Evolutionary conservation across 257 asterid species (phyloP).

Genomic region (Przewalskia tangutica): DNA sequence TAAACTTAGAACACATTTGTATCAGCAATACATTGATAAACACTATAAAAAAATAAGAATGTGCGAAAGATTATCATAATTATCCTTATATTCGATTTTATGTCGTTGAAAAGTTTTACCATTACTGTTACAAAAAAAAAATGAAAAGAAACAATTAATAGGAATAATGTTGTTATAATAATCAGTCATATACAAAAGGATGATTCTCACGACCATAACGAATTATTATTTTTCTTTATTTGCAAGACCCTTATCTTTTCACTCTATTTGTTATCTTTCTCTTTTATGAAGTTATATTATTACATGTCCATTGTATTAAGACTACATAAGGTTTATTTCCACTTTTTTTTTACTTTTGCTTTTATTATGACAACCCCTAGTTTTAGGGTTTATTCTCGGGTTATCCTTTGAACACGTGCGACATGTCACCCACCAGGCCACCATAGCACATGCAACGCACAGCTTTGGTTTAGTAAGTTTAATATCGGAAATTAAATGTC

Average conservation of each 20-base stretch:
- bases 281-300: not conserved
- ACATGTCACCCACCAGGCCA: not conserved
- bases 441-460: not conserved
- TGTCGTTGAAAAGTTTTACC: too few relatives aligned
- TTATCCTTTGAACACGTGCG: not conserved
- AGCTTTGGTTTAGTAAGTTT: not conserved
- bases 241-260: not conserved
- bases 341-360: too few relatives aligned
- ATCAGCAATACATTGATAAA: too few relatives aligned
- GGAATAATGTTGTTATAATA: too few relatives aligned
- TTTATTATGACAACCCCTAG: not conserved
- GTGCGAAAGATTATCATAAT: too few relatives aligned
- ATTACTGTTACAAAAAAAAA: too few relatives aligned
- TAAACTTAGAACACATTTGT: too few relatives aligned
- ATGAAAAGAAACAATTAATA: too few relatives aligned
- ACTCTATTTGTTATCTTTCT: not conserved
- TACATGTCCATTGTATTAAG: not conserved
- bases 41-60: too few relatives aligned
- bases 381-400: not conserved
- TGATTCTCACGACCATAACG: not conserved
- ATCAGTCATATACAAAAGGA: not conserved
- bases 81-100: too few relatives aligned
- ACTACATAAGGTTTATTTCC: not conserved
- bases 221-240: not conserved
- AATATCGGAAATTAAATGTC: not conserved